Evolutionary conservation across 2,329 filamentous ascomycete species (phyloP).

Genomic region (Corinectria fuckeliana): DNA sequence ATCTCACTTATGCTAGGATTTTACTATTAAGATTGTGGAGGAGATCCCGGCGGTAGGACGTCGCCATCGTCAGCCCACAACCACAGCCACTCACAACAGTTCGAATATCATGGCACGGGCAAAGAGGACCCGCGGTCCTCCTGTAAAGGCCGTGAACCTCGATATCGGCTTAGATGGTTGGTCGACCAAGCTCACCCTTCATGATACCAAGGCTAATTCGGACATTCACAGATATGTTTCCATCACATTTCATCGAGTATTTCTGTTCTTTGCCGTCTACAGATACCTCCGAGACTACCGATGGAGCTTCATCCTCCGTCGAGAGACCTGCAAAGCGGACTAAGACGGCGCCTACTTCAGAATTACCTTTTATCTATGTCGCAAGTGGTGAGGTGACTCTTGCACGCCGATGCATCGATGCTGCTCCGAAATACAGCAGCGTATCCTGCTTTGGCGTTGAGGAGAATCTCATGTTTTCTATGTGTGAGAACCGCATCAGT

Average conservation of each 20-base stretch:
- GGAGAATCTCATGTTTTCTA: constrained; percentile 27
- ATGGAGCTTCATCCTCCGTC: constrained; percentile 15
- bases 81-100: background rate
- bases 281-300: constrained; percentile 7
- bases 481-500: constrained; percentile 20
- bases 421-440: constrained; percentile 5
- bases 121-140: constrained; percentile 2
- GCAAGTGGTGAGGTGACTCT: constrained; percentile 35
- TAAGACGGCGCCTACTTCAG: constrained; percentile 30
- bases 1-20: constrained; percentile 8
- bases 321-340: constrained; percentile 42
- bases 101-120: constrained; percentile 26
- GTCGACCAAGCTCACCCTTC: constrained; percentile 13
- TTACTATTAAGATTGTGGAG: background rate
- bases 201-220: background rate
- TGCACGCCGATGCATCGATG: constrained; percentile 33
- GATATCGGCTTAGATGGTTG: constrained; percentile 37
- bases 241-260: constrained; percentile 30
- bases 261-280: constrained; percentile 31
- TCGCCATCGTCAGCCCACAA: background rate
- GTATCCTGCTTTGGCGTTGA: constrained; percentile 29
- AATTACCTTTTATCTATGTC: constrained; percentile 34
- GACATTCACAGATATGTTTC: constrained; percentile 33
- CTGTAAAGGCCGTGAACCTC: background rate
- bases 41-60: background rate